A percentile compares a stretch with the other conserved stretches of the same genome.
Evolutionary conservation across 2,329 filamentous ascomycete genomes (phyloP).

Genomic region (Botryosphaeria agaves): DNA sequence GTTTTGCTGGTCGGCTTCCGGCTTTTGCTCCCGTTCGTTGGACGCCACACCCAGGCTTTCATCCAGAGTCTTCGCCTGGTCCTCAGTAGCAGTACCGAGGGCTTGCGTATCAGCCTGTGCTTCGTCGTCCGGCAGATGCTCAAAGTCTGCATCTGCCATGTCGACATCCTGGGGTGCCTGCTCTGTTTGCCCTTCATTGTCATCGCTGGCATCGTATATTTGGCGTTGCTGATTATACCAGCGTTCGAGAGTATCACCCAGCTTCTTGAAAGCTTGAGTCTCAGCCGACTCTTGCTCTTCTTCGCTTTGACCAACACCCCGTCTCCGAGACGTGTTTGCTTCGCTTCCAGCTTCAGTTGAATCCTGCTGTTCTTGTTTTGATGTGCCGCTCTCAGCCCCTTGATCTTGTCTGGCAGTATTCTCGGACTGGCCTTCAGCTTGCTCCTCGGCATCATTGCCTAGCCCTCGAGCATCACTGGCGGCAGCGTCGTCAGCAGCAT

Average conservation of each 20-base stretch:
- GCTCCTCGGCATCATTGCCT: constrained; percentile 27
- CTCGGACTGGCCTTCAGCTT: constrained; percentile 40
- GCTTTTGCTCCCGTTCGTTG: constrained; percentile 28
- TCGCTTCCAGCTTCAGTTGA: constrained; percentile 44
- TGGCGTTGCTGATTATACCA: constrained; percentile 84
- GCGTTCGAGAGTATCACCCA: constrained; percentile 79
- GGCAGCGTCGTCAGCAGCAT: neutral
- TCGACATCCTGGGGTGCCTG: constrained; percentile 42
- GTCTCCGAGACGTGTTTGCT: constrained; percentile 15
- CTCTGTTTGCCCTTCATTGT: constrained; percentile 33
- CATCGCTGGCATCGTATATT: constrained; percentile 36
- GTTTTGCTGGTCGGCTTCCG: constrained; percentile 12
- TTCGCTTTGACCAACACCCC: constrained; percentile 15
- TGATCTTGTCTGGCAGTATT: constrained; percentile 46
- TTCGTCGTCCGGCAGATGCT: constrained; percentile 78
- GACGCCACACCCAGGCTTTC: constrained; percentile 75
- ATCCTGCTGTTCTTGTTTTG: constrained; percentile 41
- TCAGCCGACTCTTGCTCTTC: constrained; percentile 12
- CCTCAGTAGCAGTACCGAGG: constrained; percentile 71
- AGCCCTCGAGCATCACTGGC: constrained; percentile 19
- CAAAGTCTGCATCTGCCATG: constrained; percentile 68
- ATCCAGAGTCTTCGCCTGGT: constrained; percentile 72
- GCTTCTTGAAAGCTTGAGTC: constrained; percentile 73
- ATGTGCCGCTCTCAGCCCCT: constrained; percentile 47
- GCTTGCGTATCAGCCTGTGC: constrained; percentile 76